Evolutionary conservation across 495 filamentous ascomycete genomes (phyloP).

Genomic region (Neurospora sp.): DNA sequence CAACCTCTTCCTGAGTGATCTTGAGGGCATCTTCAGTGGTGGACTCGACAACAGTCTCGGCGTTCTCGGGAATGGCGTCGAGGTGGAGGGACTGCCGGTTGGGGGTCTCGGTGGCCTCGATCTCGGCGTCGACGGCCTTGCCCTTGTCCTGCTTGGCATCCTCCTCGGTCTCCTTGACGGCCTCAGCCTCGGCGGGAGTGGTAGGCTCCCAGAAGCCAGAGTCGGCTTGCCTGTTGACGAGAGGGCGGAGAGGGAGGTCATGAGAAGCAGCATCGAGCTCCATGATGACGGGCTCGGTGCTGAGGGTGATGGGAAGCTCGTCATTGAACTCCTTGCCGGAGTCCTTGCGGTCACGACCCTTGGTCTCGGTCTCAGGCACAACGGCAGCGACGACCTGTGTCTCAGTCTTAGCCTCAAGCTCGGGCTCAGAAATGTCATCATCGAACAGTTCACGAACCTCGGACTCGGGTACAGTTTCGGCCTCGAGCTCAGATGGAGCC

Average conservation of each 20-base stretch:
- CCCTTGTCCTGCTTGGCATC: slow-evolving; percentile 1
- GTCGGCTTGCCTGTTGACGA: slow-evolving; percentile 16
- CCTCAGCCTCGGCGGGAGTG: slow-evolving; percentile 9
- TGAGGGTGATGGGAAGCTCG: slow-evolving; percentile 9
- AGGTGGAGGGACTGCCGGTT: not conserved
- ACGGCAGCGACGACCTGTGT: not conserved
- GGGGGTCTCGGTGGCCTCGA: not conserved
- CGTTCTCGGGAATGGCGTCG: slow-evolving; percentile 1
- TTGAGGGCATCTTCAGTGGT: slow-evolving; percentile 3
- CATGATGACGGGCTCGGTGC: slow-evolving; percentile 7
- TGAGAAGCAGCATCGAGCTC: slow-evolving; percentile 8
- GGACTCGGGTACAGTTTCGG: slow-evolving; percentile 4
- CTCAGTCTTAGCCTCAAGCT: not conserved
- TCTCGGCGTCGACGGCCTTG: not conserved
- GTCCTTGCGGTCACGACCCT: slow-evolving; percentile 14
- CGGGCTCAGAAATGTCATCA: not conserved
- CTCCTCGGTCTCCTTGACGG: slow-evolving; percentile 3
- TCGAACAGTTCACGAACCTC: not conserved
- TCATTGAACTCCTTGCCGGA: slow-evolving; percentile 20
- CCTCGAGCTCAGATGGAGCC: slow-evolving; percentile 17
- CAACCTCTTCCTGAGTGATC: slow-evolving; percentile 3
- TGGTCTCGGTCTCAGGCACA: not conserved
- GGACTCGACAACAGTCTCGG: slow-evolving; percentile 1
- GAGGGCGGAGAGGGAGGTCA: slow-evolving; percentile 5
- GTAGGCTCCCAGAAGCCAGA: slow-evolving; percentile 24